Base-by-base conservation (phyloP, 768 basidiomycete species). In the Phanerochaete sordida region DNA sequence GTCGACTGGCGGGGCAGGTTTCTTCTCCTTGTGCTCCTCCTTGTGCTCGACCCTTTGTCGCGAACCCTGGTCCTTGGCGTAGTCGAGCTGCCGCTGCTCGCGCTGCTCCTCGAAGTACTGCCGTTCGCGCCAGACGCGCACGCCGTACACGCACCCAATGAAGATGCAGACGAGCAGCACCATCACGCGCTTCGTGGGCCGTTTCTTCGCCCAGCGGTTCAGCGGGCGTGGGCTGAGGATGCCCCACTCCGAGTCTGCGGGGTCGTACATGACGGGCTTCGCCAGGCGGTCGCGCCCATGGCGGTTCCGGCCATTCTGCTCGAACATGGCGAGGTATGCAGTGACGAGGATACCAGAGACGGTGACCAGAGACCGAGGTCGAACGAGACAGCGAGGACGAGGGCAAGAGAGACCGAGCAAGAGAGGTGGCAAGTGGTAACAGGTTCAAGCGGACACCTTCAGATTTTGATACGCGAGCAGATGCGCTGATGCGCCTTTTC, bases 261-360 rank as follows among this genome's bases (percentile, higher is more conserved):
- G 58, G 44, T 60, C 58, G 58, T 60, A 54, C 58, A 60, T 54
- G 58, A 37, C 58, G 43, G 58, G 58, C 31, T 60, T 60, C 23
- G 37, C 44, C 30, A 51, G 52, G 43, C 33, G 30, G 39, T 43
- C 39, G 52, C 33, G 52, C 4, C 52, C 52, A 33, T 54, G 44
- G 5, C 58, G 50, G 44, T 60, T 54, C 51, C 58, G 45, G 51
- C 58, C 58, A 21, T 24, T 59, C 44, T 60, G 37, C 26, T 60
- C 58, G 58, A 60, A 60, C 58, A 60, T 60, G 26, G 45, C 33
- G 43, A n/a, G 31, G 33, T 35, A 48, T 9, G 8, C 49, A 13
- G 28, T 8, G 27, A 51, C 26, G 49, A 54, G 52, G 8, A 48
- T 12, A 23, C 47, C 23, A 23, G 3, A 12, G 50, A 6, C 35